Conservation (phyloP, 75 land plant species). For the Larix kaempferi region DNA sequence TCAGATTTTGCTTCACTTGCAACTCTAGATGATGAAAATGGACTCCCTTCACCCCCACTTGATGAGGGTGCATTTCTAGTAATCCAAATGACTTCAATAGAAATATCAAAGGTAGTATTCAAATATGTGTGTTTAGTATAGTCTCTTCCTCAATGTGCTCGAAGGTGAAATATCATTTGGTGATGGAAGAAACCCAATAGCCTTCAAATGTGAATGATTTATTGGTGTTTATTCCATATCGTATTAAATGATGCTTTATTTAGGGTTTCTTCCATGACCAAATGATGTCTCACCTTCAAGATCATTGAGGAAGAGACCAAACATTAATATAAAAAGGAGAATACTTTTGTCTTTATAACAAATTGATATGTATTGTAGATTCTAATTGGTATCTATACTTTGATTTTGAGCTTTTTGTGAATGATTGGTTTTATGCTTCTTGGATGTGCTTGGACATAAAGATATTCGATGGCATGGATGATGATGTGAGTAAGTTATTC, state of each 20-base stretch:
- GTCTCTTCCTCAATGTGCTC: too few species aligned
- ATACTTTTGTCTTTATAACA: neutral
- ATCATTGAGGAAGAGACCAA: neutral
- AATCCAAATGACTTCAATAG: constrained; percentile 39
- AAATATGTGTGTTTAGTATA: neutral
- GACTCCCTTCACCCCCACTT: constrained; percentile 80
- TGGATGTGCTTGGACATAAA: constrained; percentile 9
- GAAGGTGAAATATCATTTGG: too few species aligned
- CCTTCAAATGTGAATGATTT: neutral
- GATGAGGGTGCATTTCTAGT: constrained; percentile 64
- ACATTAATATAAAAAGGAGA: neutral
- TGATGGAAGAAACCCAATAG: too few species aligned
- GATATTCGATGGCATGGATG: constrained; percentile 77
- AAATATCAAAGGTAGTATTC: constrained; percentile 46
- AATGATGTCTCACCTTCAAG: too few species aligned
- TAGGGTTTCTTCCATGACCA: neutral
- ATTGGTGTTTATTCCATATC: neutral
- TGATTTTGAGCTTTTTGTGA: neutral
- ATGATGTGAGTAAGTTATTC: constrained; percentile 64
- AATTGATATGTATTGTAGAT: neutral
- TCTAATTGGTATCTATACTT: neutral
- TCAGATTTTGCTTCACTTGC: constrained; percentile 45
- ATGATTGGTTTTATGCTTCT: neutral
- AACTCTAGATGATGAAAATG: constrained; percentile 49
- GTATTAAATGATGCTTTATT: neutral